Percentiles rank a stretch among this genome's conserved stretches.
Conservation (phyloP, 2,329 filamentous ascomycete genomes). For the Epichloe sibirici region DNA sequence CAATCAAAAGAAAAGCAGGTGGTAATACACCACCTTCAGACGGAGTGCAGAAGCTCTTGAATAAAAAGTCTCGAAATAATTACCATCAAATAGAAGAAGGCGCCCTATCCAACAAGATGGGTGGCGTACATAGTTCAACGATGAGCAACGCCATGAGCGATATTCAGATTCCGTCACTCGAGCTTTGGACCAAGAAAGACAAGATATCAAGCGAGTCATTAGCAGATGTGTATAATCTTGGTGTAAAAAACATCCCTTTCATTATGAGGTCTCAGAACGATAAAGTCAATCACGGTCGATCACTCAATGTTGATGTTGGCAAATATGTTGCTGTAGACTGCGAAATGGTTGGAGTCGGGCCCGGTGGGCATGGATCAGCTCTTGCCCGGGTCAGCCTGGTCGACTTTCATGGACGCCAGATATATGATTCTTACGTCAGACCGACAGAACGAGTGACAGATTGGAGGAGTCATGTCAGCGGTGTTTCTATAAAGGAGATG, state of each 20-base stretch:
- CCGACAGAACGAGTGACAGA: conserved; percentile 71
- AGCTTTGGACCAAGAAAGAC: conserved; percentile 49
- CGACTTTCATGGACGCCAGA: conserved; percentile 82
- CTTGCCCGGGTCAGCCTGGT: conserved; percentile 83
- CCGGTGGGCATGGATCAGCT: conserved; percentile 55
- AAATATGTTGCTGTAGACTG: conserved; percentile 93
- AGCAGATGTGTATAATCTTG: conserved; percentile 48
- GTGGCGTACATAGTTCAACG: conserved; percentile 39
- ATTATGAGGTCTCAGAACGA: conserved; percentile 34
- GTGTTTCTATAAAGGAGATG: conserved; percentile 66
- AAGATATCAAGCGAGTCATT: conserved; percentile 48
- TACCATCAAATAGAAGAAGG: conserved; percentile 7
- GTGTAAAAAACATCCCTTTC: conserved; percentile 34
- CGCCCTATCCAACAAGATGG: conserved; percentile 32
- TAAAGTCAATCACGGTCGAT: conserved; percentile 51
- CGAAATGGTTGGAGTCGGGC: conserved; percentile 90
- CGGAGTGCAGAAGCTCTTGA: conserved; percentile 18
- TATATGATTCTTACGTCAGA: conserved; percentile 88
- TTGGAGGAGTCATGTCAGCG: conserved; percentile 80
- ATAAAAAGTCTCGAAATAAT: conserved; percentile 2
- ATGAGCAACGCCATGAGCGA: conserved; percentile 24
- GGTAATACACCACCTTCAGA: conserved; percentile 14
- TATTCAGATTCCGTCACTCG: conserved; percentile 40
- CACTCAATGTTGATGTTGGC: conserved; percentile 54
- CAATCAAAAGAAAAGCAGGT: conserved; percentile 31